These are phyloP conservation scores for Astrothelium subdiscretum DNA, from an alignment of 495 filamentous ascomycete species.

Conservation along the genomic window DNA sequence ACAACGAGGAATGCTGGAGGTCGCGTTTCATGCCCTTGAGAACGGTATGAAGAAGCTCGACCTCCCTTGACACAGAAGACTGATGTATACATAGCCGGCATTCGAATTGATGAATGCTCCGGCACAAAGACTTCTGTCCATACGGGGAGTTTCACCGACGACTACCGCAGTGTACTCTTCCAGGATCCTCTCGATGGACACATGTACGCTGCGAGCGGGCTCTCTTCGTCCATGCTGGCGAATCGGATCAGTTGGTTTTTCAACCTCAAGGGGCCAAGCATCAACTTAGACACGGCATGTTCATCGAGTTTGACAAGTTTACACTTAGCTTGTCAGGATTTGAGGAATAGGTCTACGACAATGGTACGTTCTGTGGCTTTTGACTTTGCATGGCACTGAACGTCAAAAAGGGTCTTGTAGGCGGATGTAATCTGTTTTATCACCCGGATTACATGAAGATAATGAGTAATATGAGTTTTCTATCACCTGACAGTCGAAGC, in stretches of 20 bases:
- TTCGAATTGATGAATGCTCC: neutral
- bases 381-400: too few relatives aligned
- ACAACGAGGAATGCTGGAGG: conserved; percentile 1
- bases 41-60: neutral
- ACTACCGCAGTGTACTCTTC: neutral
- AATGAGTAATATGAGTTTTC: neutral
- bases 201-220: neutral
- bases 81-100: neutral
- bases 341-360: neutral
- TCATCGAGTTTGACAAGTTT: conserved; percentile 19
- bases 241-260: conserved; percentile 41
- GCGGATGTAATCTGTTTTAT: neutral
- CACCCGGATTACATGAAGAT: neutral
- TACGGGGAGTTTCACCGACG: neutral
- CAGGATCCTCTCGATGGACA: neutral
- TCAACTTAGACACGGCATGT: conserved; percentile 42
- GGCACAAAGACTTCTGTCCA: neutral
- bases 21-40: conserved; percentile 2
- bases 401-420: neutral
- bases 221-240: conserved; percentile 29
- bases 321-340: neutral
- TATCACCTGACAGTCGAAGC: neutral
- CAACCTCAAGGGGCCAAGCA: conserved; percentile 36
- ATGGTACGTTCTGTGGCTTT: too few relatives aligned
- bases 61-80: neutral